A percentile compares a stretch with the other conserved stretches of the same genome.
These are phyloP conservation scores for Tuber melanosporum DNA, from an alignment of 495 filamentous ascomycete genomes.

Conservation along the genomic window DNA sequence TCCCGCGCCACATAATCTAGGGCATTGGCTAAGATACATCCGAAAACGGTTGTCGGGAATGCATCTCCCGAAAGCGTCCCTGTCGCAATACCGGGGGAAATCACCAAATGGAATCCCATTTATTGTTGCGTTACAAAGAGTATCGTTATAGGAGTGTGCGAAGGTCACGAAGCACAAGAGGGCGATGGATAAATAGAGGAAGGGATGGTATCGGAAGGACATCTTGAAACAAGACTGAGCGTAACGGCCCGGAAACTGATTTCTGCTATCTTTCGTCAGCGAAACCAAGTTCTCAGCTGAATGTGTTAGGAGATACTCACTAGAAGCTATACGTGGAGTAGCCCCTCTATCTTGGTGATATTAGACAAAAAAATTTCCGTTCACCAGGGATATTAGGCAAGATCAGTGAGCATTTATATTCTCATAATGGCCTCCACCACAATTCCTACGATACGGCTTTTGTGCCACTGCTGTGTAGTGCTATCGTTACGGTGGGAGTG, in stretches of 20 bases:
- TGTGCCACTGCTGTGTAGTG: not conserved
- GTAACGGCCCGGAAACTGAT: not conserved
- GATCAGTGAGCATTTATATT: not conserved
- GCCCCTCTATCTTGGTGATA: not conserved
- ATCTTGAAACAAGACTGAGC: not conserved
- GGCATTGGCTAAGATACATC: not conserved
- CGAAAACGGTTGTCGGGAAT: not conserved
- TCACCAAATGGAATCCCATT: not conserved
- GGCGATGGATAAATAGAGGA: not conserved
- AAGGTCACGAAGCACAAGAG: not conserved
- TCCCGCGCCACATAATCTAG: not conserved
- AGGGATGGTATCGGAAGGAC: not conserved
- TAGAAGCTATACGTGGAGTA: not conserved
- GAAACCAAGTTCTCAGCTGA: too few relatives aligned
- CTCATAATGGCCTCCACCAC: not conserved
- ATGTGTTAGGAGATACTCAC: not conserved
- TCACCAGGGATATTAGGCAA: not conserved
- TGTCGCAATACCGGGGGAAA: not conserved
- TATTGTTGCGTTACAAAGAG: not conserved
- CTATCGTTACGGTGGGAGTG: not conserved
- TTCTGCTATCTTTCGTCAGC: not conserved
- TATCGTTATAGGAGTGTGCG: not conserved
- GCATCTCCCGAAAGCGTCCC: not conserved
- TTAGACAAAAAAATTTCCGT: too few relatives aligned
- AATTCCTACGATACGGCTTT: not conserved